A percentile compares a stretch with the other conserved stretches of the same genome.
These are phyloP conservation scores for Sclerotinia sclerotiorum DNA, from an alignment of 2,329 filamentous ascomycete species.

Conservation along the genomic window DNA sequence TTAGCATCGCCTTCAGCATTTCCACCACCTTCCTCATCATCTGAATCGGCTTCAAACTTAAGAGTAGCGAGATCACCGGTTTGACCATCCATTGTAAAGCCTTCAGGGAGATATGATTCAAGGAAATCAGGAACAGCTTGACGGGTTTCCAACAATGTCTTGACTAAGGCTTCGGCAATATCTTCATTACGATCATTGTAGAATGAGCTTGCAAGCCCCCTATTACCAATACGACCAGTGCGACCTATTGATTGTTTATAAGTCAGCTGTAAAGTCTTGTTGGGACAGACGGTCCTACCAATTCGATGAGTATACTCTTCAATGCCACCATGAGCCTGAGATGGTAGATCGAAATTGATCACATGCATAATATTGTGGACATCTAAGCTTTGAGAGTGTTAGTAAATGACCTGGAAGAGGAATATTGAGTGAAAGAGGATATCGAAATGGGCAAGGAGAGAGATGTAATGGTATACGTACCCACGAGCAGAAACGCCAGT, in stretches of 20 bases:
- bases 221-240: conserved; percentile 88
- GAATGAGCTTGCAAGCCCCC: conserved; percentile 84
- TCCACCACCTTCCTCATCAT: conserved; percentile 53
- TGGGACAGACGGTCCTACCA: conserved; percentile 53
- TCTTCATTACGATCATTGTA: conserved; percentile 76
- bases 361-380: conserved; percentile 85
- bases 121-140: conserved; percentile 85
- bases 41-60: conserved; percentile 57
- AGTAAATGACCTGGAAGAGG: not conserved
- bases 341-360: conserved; percentile 89
- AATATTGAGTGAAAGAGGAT: no score
- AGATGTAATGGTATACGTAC: not conserved
- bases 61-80: conserved; percentile 28
- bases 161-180: conserved; percentile 71
- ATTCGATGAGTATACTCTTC: conserved; percentile 94
- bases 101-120: conserved; percentile 59
- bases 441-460: not conserved
- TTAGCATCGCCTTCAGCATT: conserved; percentile 23
- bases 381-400: conserved; percentile 55
- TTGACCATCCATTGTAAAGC: conserved; percentile 39
- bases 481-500: conserved; percentile 87
- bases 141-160: conserved; percentile 75
- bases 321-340: conserved; percentile 74
- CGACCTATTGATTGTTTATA: conserved; percentile 57
- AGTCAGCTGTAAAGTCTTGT: conserved; percentile 11